A percentile compares a stretch with the other conserved stretches of the same genome.
Conservation (phyloP, 176 grass and related monocot species). For the Musa troglodytarum region DNA sequence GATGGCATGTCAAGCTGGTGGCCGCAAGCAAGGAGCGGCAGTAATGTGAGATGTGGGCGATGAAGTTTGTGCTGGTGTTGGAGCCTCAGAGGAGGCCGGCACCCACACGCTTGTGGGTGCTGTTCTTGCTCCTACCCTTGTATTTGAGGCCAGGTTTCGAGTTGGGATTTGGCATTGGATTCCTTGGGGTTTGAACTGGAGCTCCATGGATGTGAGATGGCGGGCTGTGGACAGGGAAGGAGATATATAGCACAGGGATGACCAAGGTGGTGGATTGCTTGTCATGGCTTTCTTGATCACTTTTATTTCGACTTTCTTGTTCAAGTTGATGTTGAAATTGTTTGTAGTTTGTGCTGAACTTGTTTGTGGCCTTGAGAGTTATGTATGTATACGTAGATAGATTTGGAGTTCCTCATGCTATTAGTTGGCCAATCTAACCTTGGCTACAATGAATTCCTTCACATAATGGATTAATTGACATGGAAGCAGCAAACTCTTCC, state of each 20-base stretch:
- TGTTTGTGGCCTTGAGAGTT: background rate
- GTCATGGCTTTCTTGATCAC: background rate
- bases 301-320: background rate
- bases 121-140: constrained; percentile 43
- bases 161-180: background rate
- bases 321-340: background rate
- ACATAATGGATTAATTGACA: too few species aligned
- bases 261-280: background rate
- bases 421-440: too few species aligned
- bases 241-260: background rate
- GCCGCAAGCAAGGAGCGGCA: constrained; percentile 51
- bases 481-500: too few species aligned
- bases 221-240: background rate
- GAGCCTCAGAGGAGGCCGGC: constrained; percentile 76
- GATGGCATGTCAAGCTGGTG: background rate
- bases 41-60: constrained; percentile 16
- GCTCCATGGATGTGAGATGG: constrained; percentile 40
- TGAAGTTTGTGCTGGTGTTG: constrained; percentile 85
- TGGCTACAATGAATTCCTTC: too few species aligned
- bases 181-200: constrained; percentile 54
- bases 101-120: constrained; percentile 67
- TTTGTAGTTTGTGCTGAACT: background rate
- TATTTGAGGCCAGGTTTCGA: constrained; percentile 31
- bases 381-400: too few species aligned
- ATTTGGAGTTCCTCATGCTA: too few species aligned